A percentile compares a stretch with the other conserved stretches of the same genome.
These are phyloP conservation scores for Xylariaceae sp. DNA, from an alignment of 2,329 filamentous ascomycete species.

Conservation along the genomic window DNA sequence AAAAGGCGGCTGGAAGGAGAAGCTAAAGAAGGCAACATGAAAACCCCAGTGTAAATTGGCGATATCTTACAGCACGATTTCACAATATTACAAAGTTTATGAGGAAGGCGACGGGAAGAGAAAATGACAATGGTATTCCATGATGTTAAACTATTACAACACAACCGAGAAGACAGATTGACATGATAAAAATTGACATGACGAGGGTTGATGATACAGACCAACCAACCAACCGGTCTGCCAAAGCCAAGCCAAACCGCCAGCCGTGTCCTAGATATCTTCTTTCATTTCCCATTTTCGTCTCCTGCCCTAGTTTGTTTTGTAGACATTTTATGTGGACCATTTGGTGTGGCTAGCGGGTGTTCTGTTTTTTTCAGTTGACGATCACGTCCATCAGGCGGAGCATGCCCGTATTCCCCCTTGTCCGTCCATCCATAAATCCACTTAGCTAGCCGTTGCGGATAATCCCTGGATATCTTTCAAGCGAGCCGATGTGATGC, in stretches of 20 bases:
- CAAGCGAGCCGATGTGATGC: not conserved
- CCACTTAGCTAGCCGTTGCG: conserved; percentile 16
- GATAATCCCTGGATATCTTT: conserved; percentile 5
- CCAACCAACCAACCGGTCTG: conserved; percentile 4
- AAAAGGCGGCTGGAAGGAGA: conserved; percentile 73
- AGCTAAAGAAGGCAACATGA: conserved; percentile 54
- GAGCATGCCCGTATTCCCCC: conserved; percentile 17
- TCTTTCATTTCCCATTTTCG: not conserved
- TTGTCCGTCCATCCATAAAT: conserved; percentile 25
- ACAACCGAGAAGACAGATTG: conserved; percentile 25
- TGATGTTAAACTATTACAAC: conserved; percentile 40
- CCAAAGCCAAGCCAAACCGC: conserved; percentile 10
- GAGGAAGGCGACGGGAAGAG: conserved; percentile 14
- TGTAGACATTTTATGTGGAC: conserved; percentile 7
- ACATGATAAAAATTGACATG: conserved; percentile 30
- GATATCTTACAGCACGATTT: too few relatives aligned
- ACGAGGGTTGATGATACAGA: conserved; percentile 14
- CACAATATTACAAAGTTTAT: conserved; percentile 27
- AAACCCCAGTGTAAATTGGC: too few relatives aligned
- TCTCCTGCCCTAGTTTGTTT: conserved; percentile 1
- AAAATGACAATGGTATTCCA: conserved; percentile 30
- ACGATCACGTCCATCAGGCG: conserved; percentile 1
- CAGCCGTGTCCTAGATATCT: conserved; percentile 6
- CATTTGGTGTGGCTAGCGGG: conserved; percentile 1
- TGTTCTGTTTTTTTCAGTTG: not conserved